A percentile compares a stretch with the other conserved stretches of the same genome.
These are phyloP conservation scores for Fraxinus paxiana DNA, from an alignment of 305 asterid species.

Conservation along the genomic window DNA sequence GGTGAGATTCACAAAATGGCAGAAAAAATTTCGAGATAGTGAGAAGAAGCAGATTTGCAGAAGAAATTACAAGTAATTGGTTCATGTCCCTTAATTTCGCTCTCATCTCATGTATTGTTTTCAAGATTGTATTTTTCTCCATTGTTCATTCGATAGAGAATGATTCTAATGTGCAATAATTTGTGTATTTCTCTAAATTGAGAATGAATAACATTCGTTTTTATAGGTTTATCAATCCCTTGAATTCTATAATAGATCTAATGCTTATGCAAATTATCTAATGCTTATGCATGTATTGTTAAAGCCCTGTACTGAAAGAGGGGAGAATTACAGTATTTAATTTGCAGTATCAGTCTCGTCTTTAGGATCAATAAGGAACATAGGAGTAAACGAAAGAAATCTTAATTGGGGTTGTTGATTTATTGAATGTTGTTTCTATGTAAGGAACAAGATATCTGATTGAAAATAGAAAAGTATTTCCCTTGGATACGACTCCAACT, in stretches of 20 bases:
- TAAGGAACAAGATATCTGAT: not conserved
- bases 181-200: not conserved
- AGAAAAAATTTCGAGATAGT: not conserved
- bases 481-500: not conserved
- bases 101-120: not conserved
- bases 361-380: not conserved
- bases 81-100: not conserved
- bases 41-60: not conserved
- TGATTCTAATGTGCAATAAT: not conserved
- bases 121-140: not conserved
- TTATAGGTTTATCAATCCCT: not conserved
- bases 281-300: not conserved
- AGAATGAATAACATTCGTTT: not conserved
- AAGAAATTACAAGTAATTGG: not conserved
- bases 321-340: not conserved
- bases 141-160: not conserved
- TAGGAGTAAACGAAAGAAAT: not conserved
- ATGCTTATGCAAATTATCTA: too few relatives aligned
- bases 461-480: not conserved
- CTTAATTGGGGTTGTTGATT: not conserved
- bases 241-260: not conserved
- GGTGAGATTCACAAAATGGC: not conserved
- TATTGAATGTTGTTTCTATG: not conserved
- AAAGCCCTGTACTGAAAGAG: not conserved
- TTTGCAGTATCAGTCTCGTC: not conserved